A percentile compares a stretch with the other conserved stretches of the same genome.
Evolutionary conservation across 1,139 yeast genomes (phyloP).

Genomic region (Blastobotrys raffinosifermentans): DNA sequence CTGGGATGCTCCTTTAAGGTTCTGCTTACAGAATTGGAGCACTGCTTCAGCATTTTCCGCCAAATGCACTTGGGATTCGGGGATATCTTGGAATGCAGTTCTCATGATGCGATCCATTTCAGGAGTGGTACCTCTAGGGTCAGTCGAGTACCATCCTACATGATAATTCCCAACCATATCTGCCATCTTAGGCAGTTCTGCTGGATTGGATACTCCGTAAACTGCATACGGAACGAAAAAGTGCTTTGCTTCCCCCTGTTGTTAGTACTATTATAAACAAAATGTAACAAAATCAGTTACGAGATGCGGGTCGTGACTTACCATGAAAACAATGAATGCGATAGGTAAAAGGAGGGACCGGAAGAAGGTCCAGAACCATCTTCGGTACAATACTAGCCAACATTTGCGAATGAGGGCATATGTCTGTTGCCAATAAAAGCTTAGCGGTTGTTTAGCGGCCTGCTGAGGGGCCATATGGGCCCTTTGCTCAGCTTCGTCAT

Average conservation of each 20-base stretch:
- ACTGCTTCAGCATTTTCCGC: constrained; percentile 25
- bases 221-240: constrained; percentile 29
- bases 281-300: neutral
- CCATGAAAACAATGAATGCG: constrained; percentile 29
- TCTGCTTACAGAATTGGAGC: constrained; percentile 28
- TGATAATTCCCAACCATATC: constrained; percentile 23
- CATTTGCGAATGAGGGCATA: constrained; percentile 23
- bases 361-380: constrained; percentile 30
- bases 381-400: constrained; percentile 23
- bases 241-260: constrained; percentile 28
- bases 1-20: constrained; percentile 29
- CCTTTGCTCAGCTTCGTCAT: too few relatives aligned
- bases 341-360: constrained; percentile 32
- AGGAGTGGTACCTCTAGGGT: constrained; percentile 19
- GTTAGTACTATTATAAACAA: constrained; percentile 7
- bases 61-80: constrained; percentile 22
- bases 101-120: constrained; percentile 27
- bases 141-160: constrained; percentile 28
- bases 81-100: constrained; percentile 28
- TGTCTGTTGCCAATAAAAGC: constrained; percentile 12
- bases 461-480: neutral
- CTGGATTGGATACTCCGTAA: constrained; percentile 31
- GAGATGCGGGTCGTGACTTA: constrained; percentile 16
- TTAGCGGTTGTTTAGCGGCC: neutral
- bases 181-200: constrained; percentile 20